phyloP scores from a whole-genome alignment of 164 flowering plant genomes.

The Dillenia turbinata region DNA sequence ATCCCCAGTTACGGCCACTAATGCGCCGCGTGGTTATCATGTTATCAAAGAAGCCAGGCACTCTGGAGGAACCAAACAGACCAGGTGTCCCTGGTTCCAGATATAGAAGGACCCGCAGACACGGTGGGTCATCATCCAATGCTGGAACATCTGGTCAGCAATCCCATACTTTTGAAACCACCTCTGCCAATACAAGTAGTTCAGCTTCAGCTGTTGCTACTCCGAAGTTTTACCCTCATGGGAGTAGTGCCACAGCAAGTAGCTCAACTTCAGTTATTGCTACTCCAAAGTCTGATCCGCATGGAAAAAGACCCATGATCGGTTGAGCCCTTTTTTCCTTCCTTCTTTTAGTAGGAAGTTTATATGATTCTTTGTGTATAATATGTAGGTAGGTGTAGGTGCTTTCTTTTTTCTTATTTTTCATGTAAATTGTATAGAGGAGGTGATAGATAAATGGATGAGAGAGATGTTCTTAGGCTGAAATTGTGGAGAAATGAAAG shows the following conservation, averaged over 20 bases:
- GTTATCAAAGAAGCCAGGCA: slow-evolving; percentile 56
- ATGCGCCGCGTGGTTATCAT: slow-evolving; percentile 67
- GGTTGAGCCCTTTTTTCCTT: slow-evolving; percentile 5
- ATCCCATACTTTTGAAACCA: slow-evolving; percentile 26
- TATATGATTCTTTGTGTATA: slow-evolving; percentile 15
- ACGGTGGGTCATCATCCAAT: slow-evolving; percentile 17
- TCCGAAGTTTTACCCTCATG: slow-evolving; percentile 28
- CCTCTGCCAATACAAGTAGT: slow-evolving; percentile 12
- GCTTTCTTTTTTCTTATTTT: background rate
- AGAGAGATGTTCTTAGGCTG: too few relatives aligned
- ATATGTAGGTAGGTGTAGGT: background rate
- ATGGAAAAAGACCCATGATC: slow-evolving; percentile 47
- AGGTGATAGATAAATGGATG: background rate
- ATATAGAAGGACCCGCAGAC: slow-evolving; percentile 35
- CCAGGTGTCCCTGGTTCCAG: slow-evolving; percentile 68
- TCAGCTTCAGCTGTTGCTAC: slow-evolving; percentile 18
- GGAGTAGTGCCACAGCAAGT: slow-evolving; percentile 33
- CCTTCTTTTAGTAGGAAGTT: background rate
- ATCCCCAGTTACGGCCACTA: slow-evolving; percentile 59
- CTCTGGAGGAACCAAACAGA: slow-evolving; percentile 62
- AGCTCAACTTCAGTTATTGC: slow-evolving; percentile 15
- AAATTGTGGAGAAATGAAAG: too few relatives aligned
- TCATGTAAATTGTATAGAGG: slow-evolving; percentile 1
- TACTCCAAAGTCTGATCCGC: slow-evolving; percentile 24
- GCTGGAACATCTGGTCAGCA: slow-evolving; percentile 27